Percentiles rank a stretch among this genome's conserved stretches.
Evolutionary conservation across 1,284 basidiomycete genomes (phyloP).

Genomic region (Bondarzewia mesenterica): DNA sequence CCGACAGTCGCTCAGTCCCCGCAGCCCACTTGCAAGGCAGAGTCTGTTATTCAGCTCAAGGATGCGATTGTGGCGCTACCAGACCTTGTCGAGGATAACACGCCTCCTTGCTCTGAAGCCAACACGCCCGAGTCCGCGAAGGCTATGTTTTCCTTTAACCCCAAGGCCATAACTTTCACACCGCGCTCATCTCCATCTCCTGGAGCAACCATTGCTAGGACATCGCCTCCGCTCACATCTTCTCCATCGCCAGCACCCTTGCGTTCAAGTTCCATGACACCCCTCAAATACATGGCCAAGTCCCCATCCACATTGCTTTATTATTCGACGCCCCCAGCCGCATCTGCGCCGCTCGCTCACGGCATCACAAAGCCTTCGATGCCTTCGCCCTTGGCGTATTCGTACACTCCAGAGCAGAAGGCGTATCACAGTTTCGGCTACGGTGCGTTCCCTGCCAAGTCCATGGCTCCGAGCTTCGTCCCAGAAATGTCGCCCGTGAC

Average conservation of each 20-base stretch:
- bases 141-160: background rate
- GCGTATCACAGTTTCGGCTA: background rate
- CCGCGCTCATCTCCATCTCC: background rate
- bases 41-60: no score
- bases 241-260: background rate
- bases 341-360: background rate
- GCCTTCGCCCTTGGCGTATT: background rate
- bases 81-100: background rate
- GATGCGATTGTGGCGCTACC: background rate
- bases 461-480: background rate
- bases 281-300: background rate
- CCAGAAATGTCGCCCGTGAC: background rate
- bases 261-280: background rate
- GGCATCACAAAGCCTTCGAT: background rate
- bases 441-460: background rate
- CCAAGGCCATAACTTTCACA: background rate
- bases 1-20: background rate
- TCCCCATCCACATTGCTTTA: background rate
- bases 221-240: background rate
- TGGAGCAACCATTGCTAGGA: background rate
- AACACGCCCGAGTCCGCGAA: conserved; percentile 1
- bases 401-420: background rate
- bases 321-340: background rate
- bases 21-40: background rate
- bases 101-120: conserved; percentile 8